Evolutionary conservation across 208 protist species (phyloP), one percentile per base, ranked within the genome.

Genomic region (Trypanosoma melophagium): DNA sequence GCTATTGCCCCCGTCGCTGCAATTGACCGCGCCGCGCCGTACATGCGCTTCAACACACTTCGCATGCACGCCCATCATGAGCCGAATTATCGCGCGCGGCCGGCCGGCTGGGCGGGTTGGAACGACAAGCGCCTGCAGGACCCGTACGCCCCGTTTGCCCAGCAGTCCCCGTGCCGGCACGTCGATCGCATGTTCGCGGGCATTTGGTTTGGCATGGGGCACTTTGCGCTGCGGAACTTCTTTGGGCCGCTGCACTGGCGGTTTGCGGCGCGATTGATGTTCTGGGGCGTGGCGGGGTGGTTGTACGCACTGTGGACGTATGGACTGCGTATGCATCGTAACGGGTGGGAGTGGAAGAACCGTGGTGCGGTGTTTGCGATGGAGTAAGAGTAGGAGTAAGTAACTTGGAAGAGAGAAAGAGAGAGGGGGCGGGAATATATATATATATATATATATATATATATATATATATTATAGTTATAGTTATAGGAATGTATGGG

Each of bases 321-420:
- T 65, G 80, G 57, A 21, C 77, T 90, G 22, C 87, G 87, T 66
- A 93, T 93, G 87, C 79, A 93, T 71, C 78, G 83, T 61, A 93
- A 93, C 68, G 87, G 87, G 22, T 93, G 87, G 87, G 77, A 93
- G 82, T 93, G 87, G 87, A 93, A 93, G 80, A 93, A 93, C 71
- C 83, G 84, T 60, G 82, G 87, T 69, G 87, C 87, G 25, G 87
- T 93, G 51, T 93, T 87, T 74, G 69, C 84, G 21, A 90, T 93
- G 84, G 87, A 93, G 45, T 93, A 85, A 42, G n/a, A 44, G 25
- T 38, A 14, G 40, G 12, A 12, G 40, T 14, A 44, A 44, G 12
- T 14, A 44, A 44, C 12, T 44, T 14, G 40, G 40, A 55, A 67
- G 41, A 63, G 35, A 54, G 38, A 60, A 71, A 40, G n/a, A n/a